Evolutionary conservation across 2,329 filamentous ascomycete species (phyloP), one percentile per base, ranked within the genome.

Genomic region (Aureobasidium sp.): DNA sequence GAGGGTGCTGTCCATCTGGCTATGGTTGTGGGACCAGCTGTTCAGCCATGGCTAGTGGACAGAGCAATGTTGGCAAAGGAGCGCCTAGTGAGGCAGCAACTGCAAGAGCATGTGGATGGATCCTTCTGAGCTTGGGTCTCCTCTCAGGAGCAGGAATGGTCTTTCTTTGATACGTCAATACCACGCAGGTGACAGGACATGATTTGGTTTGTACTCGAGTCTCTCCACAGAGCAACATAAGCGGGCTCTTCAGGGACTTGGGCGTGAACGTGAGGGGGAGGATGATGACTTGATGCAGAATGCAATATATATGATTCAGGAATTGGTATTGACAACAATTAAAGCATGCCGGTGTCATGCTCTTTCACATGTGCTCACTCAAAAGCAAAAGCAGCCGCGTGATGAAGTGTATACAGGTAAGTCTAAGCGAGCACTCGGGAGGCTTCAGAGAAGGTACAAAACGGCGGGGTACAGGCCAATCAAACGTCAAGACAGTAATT

Each of bases 1-100:
- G 91, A 0, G 91, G 91, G 6, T 97, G 93, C 73, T 97, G 93
- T 78, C 91, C 91, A 0, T 81, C 75, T 45, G 89, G 90, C 2
- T 96, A 87, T 72, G 74, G 74, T 3, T 96, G 91, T 74, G 91
- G 89, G 1, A 83, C 81, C 27, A 91, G 86, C 71, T 95, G 90
- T 75, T 86, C 85, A 36, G 81, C 84, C 6, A 76, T 74, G 9
- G 73, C 72, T 71, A 42, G 77, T 76, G 53, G 79, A 75, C 86
- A 83, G n/a, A 81, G 76, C 7, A 83, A 81, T 32, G 78, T 86
- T 48, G 67, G 64, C 5, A 79, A 79, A 64, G 69, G 72, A 49
- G 68, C 73, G 13, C 74, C 75, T 3, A 78, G 71, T 63, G 66
- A 67, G 15, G 75, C 73, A 15, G 69, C 65, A 0, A 67, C 68